Base-by-base conservation (phyloP, 345 rosid genomes). In the Abelmoschus esculentus region DNA sequence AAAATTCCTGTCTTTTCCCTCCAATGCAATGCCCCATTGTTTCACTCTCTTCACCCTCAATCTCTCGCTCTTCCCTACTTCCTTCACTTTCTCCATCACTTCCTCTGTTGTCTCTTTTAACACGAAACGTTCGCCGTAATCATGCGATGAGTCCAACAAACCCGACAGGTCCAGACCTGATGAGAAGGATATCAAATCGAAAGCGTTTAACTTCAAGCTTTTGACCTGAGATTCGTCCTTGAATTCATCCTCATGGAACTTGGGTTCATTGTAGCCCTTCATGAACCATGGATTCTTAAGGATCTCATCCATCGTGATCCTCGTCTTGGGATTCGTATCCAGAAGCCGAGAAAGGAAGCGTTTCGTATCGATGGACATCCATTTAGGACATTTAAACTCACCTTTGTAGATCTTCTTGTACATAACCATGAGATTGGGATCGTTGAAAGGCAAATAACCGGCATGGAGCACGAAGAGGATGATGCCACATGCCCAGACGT, bases 401-500 rank as follows among this genome's bases (percentile, higher is more conserved):
- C 97, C 99, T 54, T 76, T 86, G 49, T 95, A 95, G 36, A 95
- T 91, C 76, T 91, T 91, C 86, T 80, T 75, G 38, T 93, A 91
- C 96, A 95, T 77, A 17, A 52, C 83, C 96, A 91, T 95, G 67
- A 95, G 77, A 71, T 93, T 93, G 9, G 96, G 91, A 59, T 93
- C 97, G 17, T 80, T 89, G 65, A 93, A 93, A 67, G 97, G 98
- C 76, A 93, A 78, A 76, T 72, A 91, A 32, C 97, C 98, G 0
- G 96, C 93, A 46, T 81, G 81, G 22, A 91, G 76, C 6, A 91
- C 98, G 77, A 85, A 93, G 40, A 93, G 82, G 67, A 93, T 75
- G 47, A 93, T 80, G 0, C 97, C 98, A 8, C 97, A 89, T 0
- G 97, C 89, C 98, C 98, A 91, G 1, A 91, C 85, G 65, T 93